These are phyloP conservation scores for Podospora fimiseda DNA, from an alignment of 495 filamentous ascomycete genomes.

Conservation along the genomic window DNA sequence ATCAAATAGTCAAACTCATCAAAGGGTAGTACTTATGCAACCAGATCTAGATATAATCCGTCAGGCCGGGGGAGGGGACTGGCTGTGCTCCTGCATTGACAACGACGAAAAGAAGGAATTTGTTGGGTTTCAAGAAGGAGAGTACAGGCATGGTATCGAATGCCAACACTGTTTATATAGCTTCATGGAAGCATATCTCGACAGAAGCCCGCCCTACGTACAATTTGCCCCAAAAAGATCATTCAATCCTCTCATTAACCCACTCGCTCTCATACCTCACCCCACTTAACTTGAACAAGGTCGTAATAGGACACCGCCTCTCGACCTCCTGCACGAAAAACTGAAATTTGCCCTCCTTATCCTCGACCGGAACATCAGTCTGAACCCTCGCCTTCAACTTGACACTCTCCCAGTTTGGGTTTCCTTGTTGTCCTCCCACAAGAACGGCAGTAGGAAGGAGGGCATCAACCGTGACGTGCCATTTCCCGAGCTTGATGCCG, in stretches of 20 bases:
- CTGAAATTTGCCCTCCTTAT: conserved; percentile 6
- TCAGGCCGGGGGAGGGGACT: too few relatives aligned
- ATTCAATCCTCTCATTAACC: conserved; percentile 19
- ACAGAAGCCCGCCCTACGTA: too few relatives aligned
- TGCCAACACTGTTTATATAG: too few relatives aligned
- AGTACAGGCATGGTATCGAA: too few relatives aligned
- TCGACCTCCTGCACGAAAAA: conserved; percentile 20
- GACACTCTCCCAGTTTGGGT: conserved; percentile 22
- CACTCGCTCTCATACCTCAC: conserved; percentile 18
- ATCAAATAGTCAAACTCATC: too few relatives aligned
- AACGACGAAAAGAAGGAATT: too few relatives aligned
- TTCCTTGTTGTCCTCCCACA: conserved; percentile 18
- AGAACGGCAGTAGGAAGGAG: conserved; percentile 18
- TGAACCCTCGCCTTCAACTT: conserved; percentile 14
- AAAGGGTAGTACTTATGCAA: too few relatives aligned
- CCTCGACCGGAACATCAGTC: conserved; percentile 14
- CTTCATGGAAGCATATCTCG: too few relatives aligned
- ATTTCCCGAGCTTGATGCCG: conserved; percentile 18
- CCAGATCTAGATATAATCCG: too few relatives aligned
- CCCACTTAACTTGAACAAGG: conserved; percentile 22
- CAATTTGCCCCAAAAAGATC: neutral
- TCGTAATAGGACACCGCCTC: conserved; percentile 23
- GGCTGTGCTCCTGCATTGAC: too few relatives aligned
- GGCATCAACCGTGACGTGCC: conserved; percentile 17
- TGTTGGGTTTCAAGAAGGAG: too few relatives aligned